Percentiles rank a stretch among this genome's conserved stretches.
Conservation (phyloP, 768 basidiomycete species). For the Nidula microcarpa region DNA sequence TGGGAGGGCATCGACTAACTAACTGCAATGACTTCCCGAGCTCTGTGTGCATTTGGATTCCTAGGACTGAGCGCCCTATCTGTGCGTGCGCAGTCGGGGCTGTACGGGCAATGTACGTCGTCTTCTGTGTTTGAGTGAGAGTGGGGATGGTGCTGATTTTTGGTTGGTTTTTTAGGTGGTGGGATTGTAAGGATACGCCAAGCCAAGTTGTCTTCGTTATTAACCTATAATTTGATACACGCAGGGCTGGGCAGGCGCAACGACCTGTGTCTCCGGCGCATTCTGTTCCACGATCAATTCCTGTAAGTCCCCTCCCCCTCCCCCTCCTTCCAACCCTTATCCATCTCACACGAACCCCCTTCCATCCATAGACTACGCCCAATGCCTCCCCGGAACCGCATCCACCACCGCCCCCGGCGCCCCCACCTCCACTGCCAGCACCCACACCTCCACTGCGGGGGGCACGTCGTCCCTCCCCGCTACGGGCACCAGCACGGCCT, state of each 20-base stretch:
- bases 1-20: not conserved
- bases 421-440: conserved; percentile 5
- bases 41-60: conserved; percentile 3
- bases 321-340: not conserved
- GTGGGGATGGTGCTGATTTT: too few species aligned
- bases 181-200: conserved; percentile 1
- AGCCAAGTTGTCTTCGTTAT: not conserved
- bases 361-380: conserved; percentile 21
- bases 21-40: not conserved
- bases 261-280: conserved; percentile 27
- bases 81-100: conserved; percentile 2
- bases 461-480: conserved; percentile 7
- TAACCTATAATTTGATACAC: not conserved
- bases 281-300: conserved; percentile 23
- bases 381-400: conserved; percentile 24
- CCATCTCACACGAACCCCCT: not conserved
- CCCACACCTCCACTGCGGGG: conserved; percentile 8
- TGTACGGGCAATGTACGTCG: conserved; percentile 5
- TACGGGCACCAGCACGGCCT: conserved; percentile 8
- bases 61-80: conserved; percentile 2
- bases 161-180: not conserved
- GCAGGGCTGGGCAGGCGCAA: conserved; percentile 29
- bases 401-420: conserved; percentile 9
- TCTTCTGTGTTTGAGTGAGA: not conserved
- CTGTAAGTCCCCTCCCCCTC: conserved; percentile 15